Base-by-base conservation (phyloP, 2,329 filamentous ascomycete genomes). In the Monilinia polystroma region DNA sequence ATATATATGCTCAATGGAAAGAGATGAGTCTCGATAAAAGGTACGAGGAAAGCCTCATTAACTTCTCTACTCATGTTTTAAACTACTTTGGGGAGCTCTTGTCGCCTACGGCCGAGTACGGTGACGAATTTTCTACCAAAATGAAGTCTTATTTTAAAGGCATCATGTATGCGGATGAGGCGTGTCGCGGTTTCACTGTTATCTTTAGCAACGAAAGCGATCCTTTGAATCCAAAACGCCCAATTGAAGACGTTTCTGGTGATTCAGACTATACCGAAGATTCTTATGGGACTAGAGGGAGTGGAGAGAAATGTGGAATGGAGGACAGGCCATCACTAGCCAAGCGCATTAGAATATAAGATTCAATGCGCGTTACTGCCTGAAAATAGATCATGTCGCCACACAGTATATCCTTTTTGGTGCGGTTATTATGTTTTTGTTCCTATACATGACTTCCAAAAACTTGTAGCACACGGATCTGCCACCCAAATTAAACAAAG, bases 1-100 rank as follows among this genome's bases (percentile, higher is more conserved):
- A 59, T 53, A 68, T 70, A 3, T 68, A 71, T 32, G 26, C 51
- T 43, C 62, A 70, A 20, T 70, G 68, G 68, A 43, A 49, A 20
- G 63, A 47, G 3, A 70, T 70, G 68, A 63, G 16, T 18, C 57
- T 66, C 20, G 35, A 64, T 20, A 32, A 12, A 18, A 10, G 53
- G 8, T 70, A 70, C 3, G 47, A 66, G 20, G 29, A 51, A 3
- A 55, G 59, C 18, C 54, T 70, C 20, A 60, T 70, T 18, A 16
- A 53, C 2, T 41, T 69, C 14, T 69, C 67, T 20, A 47, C 26
- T 11, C 55, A 63, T 8, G 32, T 70, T n/a, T 35, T 70, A 2
- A 4, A 10, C 0, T 70, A 66, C 18, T 20, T 70, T 3, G 45
- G 41, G 3, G 7, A 20, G 5, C 26, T 66, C 4, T 7, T 63